Evolutionary conservation across 2,329 filamentous ascomycete species (phyloP).

Genomic region (Colletotrichum coccodes): DNA sequence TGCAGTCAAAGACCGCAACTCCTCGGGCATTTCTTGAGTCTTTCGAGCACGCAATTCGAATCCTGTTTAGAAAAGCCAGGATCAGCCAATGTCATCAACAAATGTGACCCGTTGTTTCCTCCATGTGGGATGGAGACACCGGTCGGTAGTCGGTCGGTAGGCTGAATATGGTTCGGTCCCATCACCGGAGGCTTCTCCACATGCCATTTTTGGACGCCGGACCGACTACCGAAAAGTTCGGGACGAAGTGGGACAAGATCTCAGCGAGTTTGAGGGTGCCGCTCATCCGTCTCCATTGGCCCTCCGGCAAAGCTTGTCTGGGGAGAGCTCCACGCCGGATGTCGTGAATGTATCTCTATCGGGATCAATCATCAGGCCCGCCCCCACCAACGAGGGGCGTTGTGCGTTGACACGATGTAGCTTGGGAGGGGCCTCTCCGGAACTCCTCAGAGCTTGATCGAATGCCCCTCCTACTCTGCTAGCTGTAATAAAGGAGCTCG

Average conservation of each 20-base stretch:
- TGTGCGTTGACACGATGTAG: not conserved
- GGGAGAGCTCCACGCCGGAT: not conserved
- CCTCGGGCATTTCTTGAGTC: not conserved
- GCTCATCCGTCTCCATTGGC: not conserved
- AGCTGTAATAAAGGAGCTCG: not conserved
- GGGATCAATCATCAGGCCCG: not conserved
- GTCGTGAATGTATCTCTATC: not conserved
- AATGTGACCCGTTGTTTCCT: not conserved
- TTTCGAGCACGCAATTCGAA: conserved; percentile 15
- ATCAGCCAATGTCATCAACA: not conserved
- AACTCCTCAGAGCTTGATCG: not conserved
- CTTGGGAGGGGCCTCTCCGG: not conserved
- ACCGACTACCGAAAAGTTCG: conserved; percentile 22
- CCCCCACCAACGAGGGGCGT: not conserved
- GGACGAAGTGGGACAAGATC: not conserved
- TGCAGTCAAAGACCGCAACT: conserved; percentile 1
- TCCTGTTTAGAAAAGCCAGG: not conserved
- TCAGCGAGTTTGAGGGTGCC: not conserved
- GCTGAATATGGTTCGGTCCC: not conserved
- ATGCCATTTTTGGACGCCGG: conserved; percentile 1
- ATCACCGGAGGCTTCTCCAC: not conserved
- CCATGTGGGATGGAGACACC: not conserved
- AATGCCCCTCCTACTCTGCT: not conserved
- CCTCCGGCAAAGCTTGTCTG: too few species aligned
- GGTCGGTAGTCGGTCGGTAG: conserved; percentile 22